Percentiles rank a stretch among this genome's conserved stretches.
Evolutionary conservation across 1,139 yeast species (phyloP).

Genomic region (Ogataea hybrid): DNA sequence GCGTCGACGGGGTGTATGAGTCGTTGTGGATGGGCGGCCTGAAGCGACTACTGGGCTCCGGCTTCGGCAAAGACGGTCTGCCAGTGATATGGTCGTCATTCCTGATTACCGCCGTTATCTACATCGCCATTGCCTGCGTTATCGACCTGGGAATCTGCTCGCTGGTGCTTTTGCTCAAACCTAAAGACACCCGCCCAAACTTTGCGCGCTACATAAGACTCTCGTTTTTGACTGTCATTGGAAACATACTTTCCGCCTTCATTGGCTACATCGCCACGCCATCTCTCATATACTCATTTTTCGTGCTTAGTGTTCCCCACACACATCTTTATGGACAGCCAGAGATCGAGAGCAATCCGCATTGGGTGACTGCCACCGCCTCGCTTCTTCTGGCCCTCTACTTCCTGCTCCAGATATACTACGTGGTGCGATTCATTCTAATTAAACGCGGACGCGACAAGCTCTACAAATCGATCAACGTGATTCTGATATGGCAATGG

Average conservation of each 20-base stretch:
- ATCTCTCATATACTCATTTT: slow-evolving; percentile 43
- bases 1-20: slow-evolving; percentile 26
- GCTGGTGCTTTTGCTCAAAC: slow-evolving; percentile 5
- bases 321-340: slow-evolving; percentile 21
- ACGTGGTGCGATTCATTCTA: slow-evolving; percentile 32
- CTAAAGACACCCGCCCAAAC: slow-evolving; percentile 7
- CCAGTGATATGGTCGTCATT: slow-evolving; percentile 42
- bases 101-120: slow-evolving; percentile 36
- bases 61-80: slow-evolving; percentile 14
- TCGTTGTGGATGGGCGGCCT: slow-evolving; percentile 29
- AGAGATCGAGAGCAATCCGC: background rate
- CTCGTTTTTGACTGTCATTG: slow-evolving; percentile 24
- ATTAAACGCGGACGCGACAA: slow-evolving; percentile 22
- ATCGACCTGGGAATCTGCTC: slow-evolving; percentile 2
- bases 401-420: slow-evolving; percentile 29
- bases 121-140: slow-evolving; percentile 8
- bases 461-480: slow-evolving; percentile 47
- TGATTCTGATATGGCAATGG: slow-evolving; percentile 47
- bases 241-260: slow-evolving; percentile 37
- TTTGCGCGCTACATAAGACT: slow-evolving; percentile 9
- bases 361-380: slow-evolving; percentile 32
- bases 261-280: slow-evolving; percentile 44
- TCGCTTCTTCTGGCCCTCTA: slow-evolving; percentile 37
- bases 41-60: slow-evolving; percentile 22
- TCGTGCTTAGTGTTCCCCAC: slow-evolving; percentile 33